Conservation (phyloP, 2,329 filamentous ascomycete species). For the Amauroascus verrucosus region DNA sequence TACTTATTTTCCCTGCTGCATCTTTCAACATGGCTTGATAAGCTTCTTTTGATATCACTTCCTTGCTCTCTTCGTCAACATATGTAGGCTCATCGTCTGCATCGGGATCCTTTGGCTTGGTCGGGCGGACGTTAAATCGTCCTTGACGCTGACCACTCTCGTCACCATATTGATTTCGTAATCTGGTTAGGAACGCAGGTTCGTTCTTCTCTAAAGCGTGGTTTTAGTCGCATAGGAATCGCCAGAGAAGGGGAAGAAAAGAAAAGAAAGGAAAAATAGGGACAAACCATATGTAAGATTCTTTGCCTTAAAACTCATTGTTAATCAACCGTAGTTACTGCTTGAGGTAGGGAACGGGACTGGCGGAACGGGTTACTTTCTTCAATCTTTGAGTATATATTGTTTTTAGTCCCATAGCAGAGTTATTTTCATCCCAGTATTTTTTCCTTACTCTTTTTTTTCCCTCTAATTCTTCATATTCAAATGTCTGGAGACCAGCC, state of each 20-base stretch:
- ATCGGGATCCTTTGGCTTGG: conserved; percentile 28
- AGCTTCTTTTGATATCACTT: conserved; percentile 36
- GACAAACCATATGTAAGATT: conserved; percentile 35
- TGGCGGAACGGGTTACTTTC: neutral
- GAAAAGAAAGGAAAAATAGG: neutral
- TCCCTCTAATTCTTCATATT: too few species aligned
- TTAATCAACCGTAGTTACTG: neutral
- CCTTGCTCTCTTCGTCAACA: conserved; percentile 36
- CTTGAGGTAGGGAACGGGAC: neutral
- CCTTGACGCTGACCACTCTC: conserved; percentile 27
- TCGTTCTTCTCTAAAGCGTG: conserved; percentile 29
- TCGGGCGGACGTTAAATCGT: conserved; percentile 29
- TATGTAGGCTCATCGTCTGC: conserved; percentile 38
- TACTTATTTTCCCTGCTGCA: conserved; percentile 16
- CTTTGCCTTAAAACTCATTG: conserved; percentile 31
- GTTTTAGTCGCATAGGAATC: neutral
- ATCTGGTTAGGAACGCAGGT: conserved; percentile 35
- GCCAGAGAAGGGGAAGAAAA: neutral
- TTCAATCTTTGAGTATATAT: neutral
- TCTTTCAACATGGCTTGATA: conserved; percentile 33
- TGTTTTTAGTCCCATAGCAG: neutral
- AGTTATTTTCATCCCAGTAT: neutral
- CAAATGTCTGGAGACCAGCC: too few species aligned
- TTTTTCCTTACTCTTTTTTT: neutral
- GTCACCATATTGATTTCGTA: conserved; percentile 31